Conservation (phyloP, 148 eudicot genomes). For the Bassia scoparia region DNA sequence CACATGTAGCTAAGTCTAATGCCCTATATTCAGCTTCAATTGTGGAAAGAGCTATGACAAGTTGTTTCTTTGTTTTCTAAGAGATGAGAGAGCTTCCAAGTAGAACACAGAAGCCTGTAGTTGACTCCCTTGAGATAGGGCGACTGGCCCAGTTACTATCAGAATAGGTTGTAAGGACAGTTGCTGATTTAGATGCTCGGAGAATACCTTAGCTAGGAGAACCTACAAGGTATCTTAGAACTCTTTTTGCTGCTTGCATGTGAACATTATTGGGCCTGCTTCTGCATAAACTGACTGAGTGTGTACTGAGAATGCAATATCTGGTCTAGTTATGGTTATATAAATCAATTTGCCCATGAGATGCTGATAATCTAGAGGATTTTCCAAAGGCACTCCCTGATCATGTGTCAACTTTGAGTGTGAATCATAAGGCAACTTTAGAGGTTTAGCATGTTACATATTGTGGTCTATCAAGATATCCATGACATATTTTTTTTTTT, state of each 20-base stretch:
- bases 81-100: neutral
- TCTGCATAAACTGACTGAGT: neutral
- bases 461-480: no score
- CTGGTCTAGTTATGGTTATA: neutral
- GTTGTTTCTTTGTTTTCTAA: neutral
- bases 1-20: neutral
- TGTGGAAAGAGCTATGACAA: neutral
- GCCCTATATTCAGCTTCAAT: neutral
- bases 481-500: no score
- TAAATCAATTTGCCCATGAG: neutral
- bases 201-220: neutral
- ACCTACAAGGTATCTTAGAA: neutral
- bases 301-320: neutral
- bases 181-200: neutral
- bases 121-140: neutral
- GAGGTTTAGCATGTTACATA: no score
- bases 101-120: neutral
- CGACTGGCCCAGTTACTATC: neutral
- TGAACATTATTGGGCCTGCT: neutral
- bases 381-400: no score
- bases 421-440: no score
- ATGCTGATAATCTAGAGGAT: no score
- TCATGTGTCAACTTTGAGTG: no score
- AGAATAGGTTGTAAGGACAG: neutral
- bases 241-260: neutral